Evolutionary conservation across 768 basidiomycete genomes (phyloP).

Genomic region (Russula abietina): DNA sequence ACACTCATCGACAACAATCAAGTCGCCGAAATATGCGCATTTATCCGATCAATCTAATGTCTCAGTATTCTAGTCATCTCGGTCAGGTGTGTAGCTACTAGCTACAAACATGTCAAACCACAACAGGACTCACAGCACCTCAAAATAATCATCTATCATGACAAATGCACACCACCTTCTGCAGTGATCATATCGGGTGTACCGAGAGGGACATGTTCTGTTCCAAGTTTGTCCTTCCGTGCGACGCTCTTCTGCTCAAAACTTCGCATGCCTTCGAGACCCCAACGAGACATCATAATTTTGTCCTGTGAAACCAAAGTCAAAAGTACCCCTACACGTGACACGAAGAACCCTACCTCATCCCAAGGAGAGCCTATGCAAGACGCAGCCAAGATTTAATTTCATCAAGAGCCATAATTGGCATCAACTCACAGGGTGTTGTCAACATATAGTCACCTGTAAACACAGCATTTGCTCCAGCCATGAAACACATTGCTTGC

Average conservation of each 20-base stretch:
- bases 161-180: neutral
- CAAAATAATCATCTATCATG: slow-evolving; percentile 1
- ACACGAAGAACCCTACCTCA: slow-evolving; percentile 44
- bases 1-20: neutral
- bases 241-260: slow-evolving; percentile 71
- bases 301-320: slow-evolving; percentile 56
- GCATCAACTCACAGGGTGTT: slow-evolving; percentile 70
- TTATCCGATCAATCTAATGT: neutral
- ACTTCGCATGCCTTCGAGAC: slow-evolving; percentile 82
- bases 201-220: neutral
- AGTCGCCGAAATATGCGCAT: neutral
- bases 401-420: slow-evolving; percentile 4
- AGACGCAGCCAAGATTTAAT: slow-evolving; percentile 6
- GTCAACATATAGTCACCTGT: slow-evolving; percentile 98
- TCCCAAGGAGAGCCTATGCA: slow-evolving; percentile 85
- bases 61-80: neutral
- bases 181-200: neutral
- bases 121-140: neutral
- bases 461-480: slow-evolving; percentile 96
- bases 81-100: neutral
- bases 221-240: slow-evolving; percentile 42
- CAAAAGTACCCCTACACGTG: neutral
- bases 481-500: slow-evolving; percentile 98
- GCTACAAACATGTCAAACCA: neutral
- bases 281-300: slow-evolving; percentile 90